Percentiles rank a stretch among this genome's conserved stretches.
Evolutionary conservation across 1,284 basidiomycete species (phyloP).

Genomic region (Trichosporon asahii): DNA sequence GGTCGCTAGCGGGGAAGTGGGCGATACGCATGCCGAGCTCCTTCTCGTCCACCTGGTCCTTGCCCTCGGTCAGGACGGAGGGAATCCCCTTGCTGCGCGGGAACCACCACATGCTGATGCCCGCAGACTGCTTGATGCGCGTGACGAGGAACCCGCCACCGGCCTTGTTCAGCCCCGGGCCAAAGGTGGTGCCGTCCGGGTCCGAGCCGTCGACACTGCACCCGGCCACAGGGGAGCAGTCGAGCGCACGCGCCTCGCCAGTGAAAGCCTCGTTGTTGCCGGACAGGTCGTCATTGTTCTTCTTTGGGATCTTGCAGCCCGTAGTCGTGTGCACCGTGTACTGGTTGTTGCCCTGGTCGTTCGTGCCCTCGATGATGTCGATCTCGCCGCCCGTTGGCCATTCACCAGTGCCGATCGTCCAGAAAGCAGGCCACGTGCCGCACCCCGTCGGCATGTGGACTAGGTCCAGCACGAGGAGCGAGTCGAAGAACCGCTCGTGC

Average conservation of each 20-base stretch:
- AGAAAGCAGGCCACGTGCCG: slow-evolving; percentile 63
- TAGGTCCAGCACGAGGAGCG: slow-evolving; percentile 40
- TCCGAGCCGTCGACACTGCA: slow-evolving; percentile 7
- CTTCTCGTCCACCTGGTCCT: slow-evolving; percentile 9
- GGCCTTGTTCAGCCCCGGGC: slow-evolving; percentile 47
- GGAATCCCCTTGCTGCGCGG: slow-evolving; percentile 15
- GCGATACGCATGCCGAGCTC: slow-evolving; percentile 12
- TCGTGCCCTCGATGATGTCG: slow-evolving; percentile 68
- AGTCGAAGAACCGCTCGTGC: slow-evolving; percentile 34
- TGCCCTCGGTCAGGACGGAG: not conserved
- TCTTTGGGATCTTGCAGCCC: slow-evolving; percentile 44
- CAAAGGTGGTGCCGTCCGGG: slow-evolving; percentile 20
- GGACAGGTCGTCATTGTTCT: slow-evolving; percentile 60
- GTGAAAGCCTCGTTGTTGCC: slow-evolving; percentile 49
- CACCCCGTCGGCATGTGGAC: slow-evolving; percentile 51
- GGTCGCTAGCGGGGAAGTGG: slow-evolving; percentile 21
- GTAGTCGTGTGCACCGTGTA: slow-evolving; percentile 48
- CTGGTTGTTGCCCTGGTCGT: slow-evolving; percentile 39
- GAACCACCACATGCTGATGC: slow-evolving; percentile 18
- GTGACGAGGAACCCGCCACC: slow-evolving; percentile 62
- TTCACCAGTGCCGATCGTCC: slow-evolving; percentile 59
- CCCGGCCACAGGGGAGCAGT: slow-evolving; percentile 54
- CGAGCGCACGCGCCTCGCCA: slow-evolving; percentile 27
- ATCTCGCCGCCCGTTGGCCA: slow-evolving; percentile 79
- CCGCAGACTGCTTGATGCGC: slow-evolving; percentile 30